phyloP scores from a whole-genome alignment of 2,329 filamentous ascomycete species.

The Aspergillus transmontanensis region DNA sequence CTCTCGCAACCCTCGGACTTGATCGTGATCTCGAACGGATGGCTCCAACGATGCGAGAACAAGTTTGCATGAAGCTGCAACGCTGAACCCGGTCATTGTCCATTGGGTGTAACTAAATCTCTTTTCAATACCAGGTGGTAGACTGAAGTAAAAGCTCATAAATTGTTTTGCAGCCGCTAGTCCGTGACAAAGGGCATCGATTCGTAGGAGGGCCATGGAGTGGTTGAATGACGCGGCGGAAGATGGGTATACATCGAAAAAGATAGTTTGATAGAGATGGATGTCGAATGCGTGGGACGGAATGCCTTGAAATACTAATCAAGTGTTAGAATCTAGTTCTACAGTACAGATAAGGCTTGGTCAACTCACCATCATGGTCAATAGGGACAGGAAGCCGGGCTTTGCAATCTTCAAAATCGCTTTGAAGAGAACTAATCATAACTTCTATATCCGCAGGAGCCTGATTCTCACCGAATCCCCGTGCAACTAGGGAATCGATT shows the following conservation, averaged over 20 bases:
- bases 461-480: background rate
- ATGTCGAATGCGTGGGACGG: background rate
- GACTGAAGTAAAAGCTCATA: background rate
- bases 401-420: conserved; percentile 7
- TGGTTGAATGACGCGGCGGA: background rate
- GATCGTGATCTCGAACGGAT: background rate
- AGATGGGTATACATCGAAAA: background rate
- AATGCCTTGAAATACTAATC: background rate
- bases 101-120: background rate
- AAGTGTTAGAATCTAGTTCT: background rate
- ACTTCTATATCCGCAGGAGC: conserved; percentile 4
- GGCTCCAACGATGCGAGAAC: background rate
- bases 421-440: conserved; percentile 5
- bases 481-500: conserved; percentile 5
- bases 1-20: conserved; percentile 4
- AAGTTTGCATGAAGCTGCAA: background rate
- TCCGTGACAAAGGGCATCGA: background rate
- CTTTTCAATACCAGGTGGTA: background rate
- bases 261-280: background rate
- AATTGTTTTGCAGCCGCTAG: background rate
- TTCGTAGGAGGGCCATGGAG: background rate
- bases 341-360: background rate
- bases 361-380: background rate
- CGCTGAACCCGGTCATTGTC: background rate
- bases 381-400: conserved; percentile 4